A percentile compares a stretch with the other conserved stretches of the same genome.
Conservation (phyloP, 2,329 filamentous ascomycete species). For the Ilyonectria destructans region DNA sequence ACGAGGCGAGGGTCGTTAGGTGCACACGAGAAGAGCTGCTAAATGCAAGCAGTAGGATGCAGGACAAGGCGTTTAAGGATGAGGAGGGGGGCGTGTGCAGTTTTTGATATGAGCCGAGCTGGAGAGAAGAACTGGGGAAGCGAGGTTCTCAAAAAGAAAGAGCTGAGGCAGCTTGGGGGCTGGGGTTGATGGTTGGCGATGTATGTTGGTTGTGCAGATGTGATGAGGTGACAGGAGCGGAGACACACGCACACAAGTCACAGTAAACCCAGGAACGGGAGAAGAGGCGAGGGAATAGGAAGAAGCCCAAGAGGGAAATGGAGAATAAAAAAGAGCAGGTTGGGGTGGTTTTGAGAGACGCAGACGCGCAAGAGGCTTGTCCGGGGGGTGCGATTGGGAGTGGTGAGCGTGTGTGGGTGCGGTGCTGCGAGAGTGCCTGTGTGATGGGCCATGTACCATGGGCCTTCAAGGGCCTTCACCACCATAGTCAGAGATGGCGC, state of each 20-base stretch:
- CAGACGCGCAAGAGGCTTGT: constrained; percentile 40
- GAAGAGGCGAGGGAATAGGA: constrained; percentile 43
- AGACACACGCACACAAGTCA: constrained; percentile 31
- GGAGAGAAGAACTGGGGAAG: constrained; percentile 10
- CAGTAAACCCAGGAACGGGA: constrained; percentile 29
- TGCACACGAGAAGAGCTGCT: constrained; percentile 21
- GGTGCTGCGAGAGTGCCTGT: constrained; percentile 47
- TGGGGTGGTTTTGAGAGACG: constrained; percentile 49
- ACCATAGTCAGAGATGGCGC: constrained; percentile 62
- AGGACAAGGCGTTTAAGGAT: constrained; percentile 32
- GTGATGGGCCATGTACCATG: constrained; percentile 53
- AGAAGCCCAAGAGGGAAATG: constrained; percentile 47
- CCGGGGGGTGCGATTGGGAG: constrained; percentile 14
- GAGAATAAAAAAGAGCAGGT: constrained; percentile 47
- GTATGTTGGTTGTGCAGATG: constrained; percentile 46
- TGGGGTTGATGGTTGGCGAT: constrained; percentile 40
- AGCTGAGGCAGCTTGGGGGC: constrained; percentile 35
- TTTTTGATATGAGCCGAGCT: constrained; percentile 22
- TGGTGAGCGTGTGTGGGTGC: constrained; percentile 38
- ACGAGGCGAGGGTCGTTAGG: constrained; percentile 10
- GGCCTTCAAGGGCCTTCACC: constrained; percentile 23
- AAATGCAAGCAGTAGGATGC: constrained; percentile 31
- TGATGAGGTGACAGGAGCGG: constrained; percentile 44
- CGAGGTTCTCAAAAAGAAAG: constrained; percentile 23
- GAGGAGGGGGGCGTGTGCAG: constrained; percentile 29